A percentile compares a stretch with the other conserved stretches of the same genome.
Conservation (phyloP, 2,329 filamentous ascomycete genomes). For the Fusarium sp. region DNA sequence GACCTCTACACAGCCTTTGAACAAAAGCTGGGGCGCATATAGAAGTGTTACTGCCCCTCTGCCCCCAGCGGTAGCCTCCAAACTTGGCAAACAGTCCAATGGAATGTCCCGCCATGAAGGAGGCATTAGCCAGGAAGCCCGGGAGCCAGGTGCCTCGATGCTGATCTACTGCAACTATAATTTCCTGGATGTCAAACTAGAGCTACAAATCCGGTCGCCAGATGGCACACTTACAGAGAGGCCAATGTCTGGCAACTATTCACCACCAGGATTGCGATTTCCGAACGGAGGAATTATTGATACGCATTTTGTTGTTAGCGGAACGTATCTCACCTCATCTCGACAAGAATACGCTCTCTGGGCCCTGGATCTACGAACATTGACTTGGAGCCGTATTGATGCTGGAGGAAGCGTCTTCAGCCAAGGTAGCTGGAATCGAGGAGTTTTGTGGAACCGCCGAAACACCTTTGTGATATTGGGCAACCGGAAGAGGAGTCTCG, state of each 20-base stretch:
- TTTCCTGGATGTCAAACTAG: slow-evolving; percentile 95
- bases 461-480: slow-evolving; percentile 97
- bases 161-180: slow-evolving; percentile 99
- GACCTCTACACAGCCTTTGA: slow-evolving; percentile 88
- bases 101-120: slow-evolving; percentile 58
- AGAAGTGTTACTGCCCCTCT: slow-evolving; percentile 93
- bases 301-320: slow-evolving; percentile 96
- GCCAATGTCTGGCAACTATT: slow-evolving; percentile 87
- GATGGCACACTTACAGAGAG: slow-evolving; percentile 89
- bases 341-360: slow-evolving; percentile 98
- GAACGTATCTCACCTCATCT: slow-evolving; percentile 95
- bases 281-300: slow-evolving; percentile 97
- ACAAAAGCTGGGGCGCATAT: slow-evolving; percentile 95
- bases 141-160: slow-evolving; percentile 78
- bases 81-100: slow-evolving; percentile 71
- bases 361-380: slow-evolving; percentile 87
- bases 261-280: slow-evolving; percentile 92
- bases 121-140: slow-evolving; percentile 64
- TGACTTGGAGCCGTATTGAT: slow-evolving; percentile 97
- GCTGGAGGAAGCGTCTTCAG: slow-evolving; percentile 94
- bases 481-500: slow-evolving; percentile 90
- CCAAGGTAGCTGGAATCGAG: slow-evolving; percentile 97
- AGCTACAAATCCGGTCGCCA: slow-evolving; percentile 86
- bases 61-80: slow-evolving; percentile 71
- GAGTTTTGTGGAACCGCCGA: slow-evolving; percentile 90